Base-by-base conservation (phyloP, 1,284 basidiomycete genomes). In the Marasmius tenuissimus region DNA sequence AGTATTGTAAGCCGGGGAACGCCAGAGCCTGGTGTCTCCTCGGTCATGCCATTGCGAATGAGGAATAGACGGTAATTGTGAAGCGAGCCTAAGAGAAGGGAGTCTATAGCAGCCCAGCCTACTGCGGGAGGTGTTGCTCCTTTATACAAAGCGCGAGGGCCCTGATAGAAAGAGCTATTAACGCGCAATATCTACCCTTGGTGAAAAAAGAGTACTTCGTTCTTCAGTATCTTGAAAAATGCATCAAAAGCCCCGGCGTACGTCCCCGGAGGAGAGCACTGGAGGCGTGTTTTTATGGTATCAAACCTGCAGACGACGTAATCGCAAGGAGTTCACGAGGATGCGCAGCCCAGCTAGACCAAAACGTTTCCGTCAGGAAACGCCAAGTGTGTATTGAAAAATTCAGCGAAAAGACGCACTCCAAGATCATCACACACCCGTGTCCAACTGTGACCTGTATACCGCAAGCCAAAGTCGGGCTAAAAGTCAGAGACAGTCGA, bases 41-140 rank as follows among this genome's bases (percentile, higher is more conserved):
- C 87, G 0, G 84, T 83, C 76, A 87, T 77, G 39, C 82, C 79
- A 62, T 81, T 70, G 56, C 80, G 76, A 53, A 84, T 74, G 53
- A 91, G 78, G 62, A 86, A 83, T 2, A 91, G 76, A 9, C 89
- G 84, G 70, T 91, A 92, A 69, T 89, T 89, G 72, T 89, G 87
- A 52, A 94, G 74, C 4, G 88, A 90, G 3, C 92, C 91, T 57
- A 94, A 77, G 7, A 94, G 78, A 9, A 93, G 76, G 14, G 89
- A 87, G 70, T 94, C 92, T 49, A 90, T 88, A 45, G 87, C 80
- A 8, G 88, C 86, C 91, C 90, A 93, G 2, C 89, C 90, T 3
- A 93, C 76, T 18, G 89, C 88, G 1, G 91, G 91, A 5, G 90
- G 88, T 0, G 87, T 86, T 9, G 86, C 87, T 14, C 89, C 89